Percentiles rank a stretch among this genome's conserved stretches.
Conservation (phyloP, 768 basidiomycete species). For the Amanita muscaria region DNA sequence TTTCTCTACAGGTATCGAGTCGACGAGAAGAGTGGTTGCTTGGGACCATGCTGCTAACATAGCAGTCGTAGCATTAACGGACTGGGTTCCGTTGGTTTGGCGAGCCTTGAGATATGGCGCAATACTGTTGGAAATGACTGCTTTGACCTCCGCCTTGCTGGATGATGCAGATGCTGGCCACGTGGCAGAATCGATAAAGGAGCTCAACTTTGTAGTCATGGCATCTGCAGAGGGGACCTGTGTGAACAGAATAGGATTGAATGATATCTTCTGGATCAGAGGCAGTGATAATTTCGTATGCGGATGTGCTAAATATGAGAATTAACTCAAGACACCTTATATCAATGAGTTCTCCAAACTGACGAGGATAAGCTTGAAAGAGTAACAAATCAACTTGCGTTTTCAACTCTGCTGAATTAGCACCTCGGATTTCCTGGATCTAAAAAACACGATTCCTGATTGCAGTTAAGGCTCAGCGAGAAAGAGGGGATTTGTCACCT, state of each 20-base stretch:
- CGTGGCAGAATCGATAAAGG: slow-evolving; percentile 47
- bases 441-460: slow-evolving; percentile 18
- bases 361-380: slow-evolving; percentile 75
- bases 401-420: slow-evolving; percentile 56
- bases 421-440: slow-evolving; percentile 68
- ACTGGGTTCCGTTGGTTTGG: slow-evolving; percentile 17
- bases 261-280: slow-evolving; percentile 50
- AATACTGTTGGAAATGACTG: slow-evolving; percentile 38
- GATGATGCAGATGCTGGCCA: slow-evolving; percentile 23
- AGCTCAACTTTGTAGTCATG: slow-evolving; percentile 49
- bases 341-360: slow-evolving; percentile 19
- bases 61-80: slow-evolving; percentile 27
- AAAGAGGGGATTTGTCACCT: slow-evolving; percentile 38
- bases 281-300: slow-evolving; percentile 57
- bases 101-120: slow-evolving; percentile 59
- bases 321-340: neutral
- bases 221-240: slow-evolving; percentile 64
- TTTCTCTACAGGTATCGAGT: slow-evolving; percentile 39
- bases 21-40: slow-evolving; percentile 33
- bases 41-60: slow-evolving; percentile 41
- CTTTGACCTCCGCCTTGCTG: slow-evolving; percentile 35
- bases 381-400: slow-evolving; percentile 69
- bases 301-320: slow-evolving; percentile 53
- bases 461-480: neutral
- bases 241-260: slow-evolving; percentile 68